Evolutionary conservation across 768 basidiomycete species (phyloP).

Genomic region (Tylopilus cervinicoccineus): DNA sequence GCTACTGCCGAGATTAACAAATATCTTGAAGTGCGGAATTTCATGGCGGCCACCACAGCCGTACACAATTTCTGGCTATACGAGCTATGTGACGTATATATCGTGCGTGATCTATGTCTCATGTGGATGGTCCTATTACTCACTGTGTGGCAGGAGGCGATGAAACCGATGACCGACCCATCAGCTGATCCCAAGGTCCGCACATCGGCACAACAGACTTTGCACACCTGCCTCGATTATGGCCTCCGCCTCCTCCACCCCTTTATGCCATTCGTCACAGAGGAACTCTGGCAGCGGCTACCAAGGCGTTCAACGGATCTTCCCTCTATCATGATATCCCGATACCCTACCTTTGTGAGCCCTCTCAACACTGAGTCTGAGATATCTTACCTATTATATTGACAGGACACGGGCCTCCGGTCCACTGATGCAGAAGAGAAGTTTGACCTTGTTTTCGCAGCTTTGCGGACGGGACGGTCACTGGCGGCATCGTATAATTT

Average conservation of each 20-base stretch:
- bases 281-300: slow-evolving; percentile 97
- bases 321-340: slow-evolving; percentile 85
- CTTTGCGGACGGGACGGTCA: slow-evolving; percentile 53
- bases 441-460: slow-evolving; percentile 83
- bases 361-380: neutral
- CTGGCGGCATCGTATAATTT: slow-evolving; percentile 79
- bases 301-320: slow-evolving; percentile 79
- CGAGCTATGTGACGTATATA: slow-evolving; percentile 99
- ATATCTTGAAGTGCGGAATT: slow-evolving; percentile 75
- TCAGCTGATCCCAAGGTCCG: slow-evolving; percentile 57
- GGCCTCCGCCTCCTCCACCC: slow-evolving; percentile 91
- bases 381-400: neutral
- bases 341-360: slow-evolving; percentile 78
- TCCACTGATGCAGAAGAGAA: slow-evolving; percentile 73
- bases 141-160: slow-evolving; percentile 70
- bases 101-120: slow-evolving; percentile 50
- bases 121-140: neutral
- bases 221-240: slow-evolving; percentile 91
- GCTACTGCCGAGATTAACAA: slow-evolving; percentile 76
- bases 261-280: slow-evolving; percentile 99
- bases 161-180: slow-evolving; percentile 95
- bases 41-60: slow-evolving; percentile 84
- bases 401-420: slow-evolving; percentile 56
- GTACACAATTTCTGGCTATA: slow-evolving; percentile 97
- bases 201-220: slow-evolving; percentile 88